These are phyloP conservation scores for Populus hybrid DNA, from an alignment of 441 rosid genomes.

Conservation along the genomic window DNA sequence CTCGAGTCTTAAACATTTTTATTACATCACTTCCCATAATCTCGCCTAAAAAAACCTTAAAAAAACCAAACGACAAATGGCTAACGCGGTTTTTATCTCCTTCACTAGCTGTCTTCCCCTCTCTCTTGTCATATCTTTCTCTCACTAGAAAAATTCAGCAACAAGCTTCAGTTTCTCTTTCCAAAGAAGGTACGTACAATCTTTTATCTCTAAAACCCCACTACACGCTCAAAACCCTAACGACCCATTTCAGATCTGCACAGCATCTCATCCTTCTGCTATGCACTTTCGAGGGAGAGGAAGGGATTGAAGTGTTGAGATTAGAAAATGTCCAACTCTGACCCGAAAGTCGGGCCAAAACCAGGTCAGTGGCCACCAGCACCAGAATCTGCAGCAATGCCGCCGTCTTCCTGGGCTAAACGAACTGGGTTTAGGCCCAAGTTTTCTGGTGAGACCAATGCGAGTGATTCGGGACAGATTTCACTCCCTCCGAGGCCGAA, in stretches of 20 bases:
- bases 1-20: too few relatives aligned
- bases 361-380: slow-evolving; percentile 73
- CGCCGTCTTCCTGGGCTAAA: slow-evolving; percentile 95
- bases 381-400: slow-evolving; percentile 66
- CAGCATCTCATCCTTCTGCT: background rate
- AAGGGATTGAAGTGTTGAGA: background rate
- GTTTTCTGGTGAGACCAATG: slow-evolving; percentile 92
- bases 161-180: background rate
- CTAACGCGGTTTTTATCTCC: background rate
- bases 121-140: background rate
- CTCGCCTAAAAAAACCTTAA: background rate
- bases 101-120: background rate
- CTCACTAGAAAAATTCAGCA: background rate
- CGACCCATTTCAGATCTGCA: background rate
- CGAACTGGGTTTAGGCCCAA: slow-evolving; percentile 90
- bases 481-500: slow-evolving; percentile 43
- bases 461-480: slow-evolving; percentile 70
- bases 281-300: background rate
- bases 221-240: background rate
- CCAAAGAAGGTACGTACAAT: background rate
- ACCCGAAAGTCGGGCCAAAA: slow-evolving; percentile 61
- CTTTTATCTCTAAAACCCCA: background rate
- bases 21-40: background rate
- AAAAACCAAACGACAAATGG: background rate
- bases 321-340: slow-evolving; percentile 54